Percentiles rank a stretch among this genome's conserved stretches.
These are phyloP conservation scores for Oldenlandia corymbosa DNA, from an alignment of 257 asterid genomes.

Conservation along the genomic window DNA sequence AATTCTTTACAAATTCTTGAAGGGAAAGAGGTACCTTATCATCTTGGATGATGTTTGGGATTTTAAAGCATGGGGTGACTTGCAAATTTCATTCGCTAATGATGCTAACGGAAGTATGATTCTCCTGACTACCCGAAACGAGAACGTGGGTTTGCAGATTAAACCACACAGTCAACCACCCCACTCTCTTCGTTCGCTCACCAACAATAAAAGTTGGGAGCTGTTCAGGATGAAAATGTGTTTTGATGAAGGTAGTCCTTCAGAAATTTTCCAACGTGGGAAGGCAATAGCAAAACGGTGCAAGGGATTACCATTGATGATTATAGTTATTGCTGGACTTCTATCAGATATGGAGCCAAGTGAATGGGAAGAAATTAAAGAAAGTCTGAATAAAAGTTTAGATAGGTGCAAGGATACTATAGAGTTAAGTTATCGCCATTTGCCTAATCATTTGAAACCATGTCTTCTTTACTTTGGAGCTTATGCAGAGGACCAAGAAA, in stretches of 20 bases:
- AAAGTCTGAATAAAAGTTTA: neutral
- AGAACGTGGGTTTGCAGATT: neutral
- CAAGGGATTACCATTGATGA: neutral
- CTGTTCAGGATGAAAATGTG: neutral
- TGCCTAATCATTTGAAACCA: neutral
- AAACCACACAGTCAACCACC: neutral
- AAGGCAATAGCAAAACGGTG: neutral
- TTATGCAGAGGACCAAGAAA: neutral
- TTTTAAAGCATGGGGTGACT: neutral
- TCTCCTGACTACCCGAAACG: neutral
- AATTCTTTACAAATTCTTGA: neutral
- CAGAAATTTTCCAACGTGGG: neutral
- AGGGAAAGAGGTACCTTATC: conserved; percentile 1
- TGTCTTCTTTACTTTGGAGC: conserved; percentile 4
- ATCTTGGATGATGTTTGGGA: conserved; percentile 11
- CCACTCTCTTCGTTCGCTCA: neutral
- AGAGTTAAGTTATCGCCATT: neutral
- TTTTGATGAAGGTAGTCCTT: neutral
- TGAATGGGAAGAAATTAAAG: neutral
- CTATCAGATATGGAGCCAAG: neutral
- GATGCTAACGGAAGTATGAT: neutral
- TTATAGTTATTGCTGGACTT: neutral
- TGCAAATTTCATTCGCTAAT: neutral
- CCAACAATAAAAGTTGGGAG: neutral
- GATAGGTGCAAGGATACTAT: neutral